Evolutionary conservation across 306 rosid species (phyloP), one percentile per base, ranked within the genome.

Genomic region (Cicer chorassanicum): DNA sequence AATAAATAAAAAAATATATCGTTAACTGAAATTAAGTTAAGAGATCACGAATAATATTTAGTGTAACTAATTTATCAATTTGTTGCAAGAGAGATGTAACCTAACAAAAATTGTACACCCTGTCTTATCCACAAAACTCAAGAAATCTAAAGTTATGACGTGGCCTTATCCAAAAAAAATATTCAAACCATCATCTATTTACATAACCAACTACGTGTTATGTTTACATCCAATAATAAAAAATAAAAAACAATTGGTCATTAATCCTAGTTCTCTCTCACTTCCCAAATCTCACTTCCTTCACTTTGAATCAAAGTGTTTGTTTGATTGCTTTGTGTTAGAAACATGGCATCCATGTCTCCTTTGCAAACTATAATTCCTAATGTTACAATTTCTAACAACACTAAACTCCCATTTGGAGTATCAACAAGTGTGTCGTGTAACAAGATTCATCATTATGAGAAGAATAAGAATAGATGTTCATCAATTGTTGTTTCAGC

Each of bases 131-230:
- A 60, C 5, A 82, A 43, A 39, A 24, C 45, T 65, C 18, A 66
- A 29, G 14, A 68, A 80, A 83, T 82, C 86, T 46, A 42, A 4
- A 44, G 34, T 36, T 66, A 80, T 76, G 84, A 91, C 86, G 83
- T 78, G 86, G 87, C 83, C 91, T 89, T 91, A 91, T 91, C 97
- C 97, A 86, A 78, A 73, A 80, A 70, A 51, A 56, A 65, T 12
- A 61, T 15, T 13, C 13, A 2, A 60, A 41, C 62, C 68, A 8
- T 4, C 8, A 0, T 43, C 66, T 3, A 4, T 10, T 19, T 8
- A 14, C 43, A 73, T 56, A 48, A 42, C 15, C 41, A 11, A 15
- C 36, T 15, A 43, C 68, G 80, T 85, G 81, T 69, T 75, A 50
- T 7, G 9, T 42, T 85, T 7, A 44, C 6, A 70, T 65, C 84